These are phyloP conservation scores for Aspergillus saccharolyticus DNA, from an alignment of 495 filamentous ascomycete genomes.

Conservation along the genomic window DNA sequence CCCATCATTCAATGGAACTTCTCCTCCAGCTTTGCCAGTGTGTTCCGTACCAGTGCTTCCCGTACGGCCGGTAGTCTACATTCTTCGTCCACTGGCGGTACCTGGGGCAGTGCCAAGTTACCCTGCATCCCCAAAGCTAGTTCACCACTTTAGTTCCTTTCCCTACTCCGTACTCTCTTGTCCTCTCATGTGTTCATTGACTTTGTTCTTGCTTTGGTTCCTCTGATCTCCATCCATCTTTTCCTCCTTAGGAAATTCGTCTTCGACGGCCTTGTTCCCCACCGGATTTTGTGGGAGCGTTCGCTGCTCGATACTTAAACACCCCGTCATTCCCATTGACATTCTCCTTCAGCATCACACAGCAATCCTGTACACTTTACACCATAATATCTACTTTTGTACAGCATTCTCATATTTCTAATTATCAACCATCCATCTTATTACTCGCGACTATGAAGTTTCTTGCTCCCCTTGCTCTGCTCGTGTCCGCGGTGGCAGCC, in stretches of 20 bases:
- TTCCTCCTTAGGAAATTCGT: conserved; percentile 7
- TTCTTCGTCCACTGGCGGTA: not conserved
- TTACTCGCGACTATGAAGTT: conserved; percentile 29
- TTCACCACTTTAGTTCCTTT: not conserved
- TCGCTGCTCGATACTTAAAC: conserved; percentile 3
- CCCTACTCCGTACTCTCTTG: not conserved
- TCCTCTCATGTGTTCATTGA: not conserved
- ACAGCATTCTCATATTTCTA: not conserved
- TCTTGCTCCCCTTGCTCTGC: conserved; percentile 26
- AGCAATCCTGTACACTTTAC: not conserved
- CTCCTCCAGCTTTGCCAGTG: not conserved
- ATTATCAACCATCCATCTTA: not conserved
- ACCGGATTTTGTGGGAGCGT: conserved; percentile 3
- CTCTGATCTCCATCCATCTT: not conserved
- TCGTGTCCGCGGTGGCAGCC: conserved; percentile 25
- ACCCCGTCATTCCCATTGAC: conserved; percentile 2
- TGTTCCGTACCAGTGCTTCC: not conserved
- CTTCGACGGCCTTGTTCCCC: conserved; percentile 3
- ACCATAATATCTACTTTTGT: not conserved
- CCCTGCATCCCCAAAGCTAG: not conserved
- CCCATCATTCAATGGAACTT: not conserved
- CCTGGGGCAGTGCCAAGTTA: not conserved
- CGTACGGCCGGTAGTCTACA: not conserved
- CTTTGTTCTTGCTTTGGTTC: not conserved
- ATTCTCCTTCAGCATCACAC: conserved; percentile 6